Percentiles rank a stretch among this genome's conserved stretches.
phyloP scores from a whole-genome alignment of 257 asterid species.

The Plantago major region DNA sequence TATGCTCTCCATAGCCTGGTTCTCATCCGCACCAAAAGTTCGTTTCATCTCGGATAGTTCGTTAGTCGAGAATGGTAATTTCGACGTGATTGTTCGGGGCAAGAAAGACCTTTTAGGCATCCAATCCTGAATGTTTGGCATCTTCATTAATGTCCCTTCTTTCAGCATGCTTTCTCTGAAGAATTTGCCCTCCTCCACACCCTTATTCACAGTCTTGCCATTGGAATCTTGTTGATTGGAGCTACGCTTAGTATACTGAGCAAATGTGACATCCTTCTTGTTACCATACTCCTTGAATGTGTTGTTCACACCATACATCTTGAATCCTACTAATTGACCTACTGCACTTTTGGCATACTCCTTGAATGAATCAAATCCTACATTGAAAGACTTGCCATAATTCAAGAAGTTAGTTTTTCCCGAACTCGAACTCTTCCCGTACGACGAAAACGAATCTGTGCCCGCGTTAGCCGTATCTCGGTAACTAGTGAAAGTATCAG shows the following conservation, averaged over 20 bases:
- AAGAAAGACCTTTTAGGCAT: slow-evolving; percentile 85
- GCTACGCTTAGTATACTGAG: slow-evolving; percentile 42
- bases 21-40: slow-evolving; percentile 30
- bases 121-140: slow-evolving; percentile 72
- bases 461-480: slow-evolving; percentile 72
- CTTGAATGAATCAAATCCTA: slow-evolving; percentile 59
- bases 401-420: slow-evolving; percentile 48
- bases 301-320: slow-evolving; percentile 57
- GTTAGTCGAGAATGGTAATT: slow-evolving; percentile 42
- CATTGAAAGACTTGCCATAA: slow-evolving; percentile 71
- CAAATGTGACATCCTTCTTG: slow-evolving; percentile 65
- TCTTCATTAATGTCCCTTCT: slow-evolving; percentile 50
- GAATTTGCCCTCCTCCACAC: slow-evolving; percentile 71
- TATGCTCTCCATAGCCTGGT: slow-evolving; percentile 46
- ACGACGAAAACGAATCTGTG: slow-evolving; percentile 56
- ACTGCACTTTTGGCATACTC: slow-evolving; percentile 64
- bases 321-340: slow-evolving; percentile 44
- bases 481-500: slow-evolving; percentile 48
- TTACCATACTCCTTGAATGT: slow-evolving; percentile 64
- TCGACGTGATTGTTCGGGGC: slow-evolving; percentile 54
- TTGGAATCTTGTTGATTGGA: neutral
- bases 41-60: slow-evolving; percentile 31
- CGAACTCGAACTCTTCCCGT: slow-evolving; percentile 46
- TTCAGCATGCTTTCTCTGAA: slow-evolving; percentile 60
- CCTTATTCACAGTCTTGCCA: slow-evolving; percentile 28